Evolutionary conservation across 73 alveolate species (phyloP), one percentile per base, ranked within the genome.

Genomic region (Tetrahymena malaccensis): DNA sequence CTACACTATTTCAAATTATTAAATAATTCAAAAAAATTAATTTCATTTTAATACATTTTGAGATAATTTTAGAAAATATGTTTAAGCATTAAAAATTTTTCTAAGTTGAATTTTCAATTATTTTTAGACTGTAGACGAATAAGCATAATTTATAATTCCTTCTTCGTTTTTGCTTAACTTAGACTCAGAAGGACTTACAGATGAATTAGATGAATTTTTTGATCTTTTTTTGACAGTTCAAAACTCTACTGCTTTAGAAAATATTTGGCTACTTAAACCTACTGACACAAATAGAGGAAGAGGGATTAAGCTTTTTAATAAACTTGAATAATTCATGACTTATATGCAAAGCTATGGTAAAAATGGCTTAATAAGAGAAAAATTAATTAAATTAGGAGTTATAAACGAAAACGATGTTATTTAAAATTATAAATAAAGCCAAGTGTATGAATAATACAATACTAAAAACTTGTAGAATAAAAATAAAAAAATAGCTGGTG

Each of bases 201-300:
- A 70, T 70, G 34, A 70, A 10, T 70, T 70, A n/a, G 89, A 70
- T 31, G 89, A 70, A 70, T 70, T 70, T 33, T 70, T 70, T 70
- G 89, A 70, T 70, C 31, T 70, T 19, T 70, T 70, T 70, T 70
- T 70, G 89, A 70, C 89, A 7, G 89, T 70, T 8, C 19, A 70
- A n/a, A 70, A 70, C 31, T 70, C 89, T 22, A 70, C 89, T 3
- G 89, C 89, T 3, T 70, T 70, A 11, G 89, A 83, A 27, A 94
- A 94, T 85, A 57, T 94, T 7, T 94, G 96, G 96, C 34, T 94
- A 9, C 57, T 94, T 34, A 94, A 94, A 33, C 96, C 96, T 55
- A 94, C 96, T 37, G 96, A 94, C 43, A 37, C 93, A 15, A 94
- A 94, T 94, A 94, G 96, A 94, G 96, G 96, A n/a, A 84, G 93